These are phyloP conservation scores for Heteromeles arbutifolia DNA, from an alignment of 306 rosid species.

Conservation along the genomic window DNA sequence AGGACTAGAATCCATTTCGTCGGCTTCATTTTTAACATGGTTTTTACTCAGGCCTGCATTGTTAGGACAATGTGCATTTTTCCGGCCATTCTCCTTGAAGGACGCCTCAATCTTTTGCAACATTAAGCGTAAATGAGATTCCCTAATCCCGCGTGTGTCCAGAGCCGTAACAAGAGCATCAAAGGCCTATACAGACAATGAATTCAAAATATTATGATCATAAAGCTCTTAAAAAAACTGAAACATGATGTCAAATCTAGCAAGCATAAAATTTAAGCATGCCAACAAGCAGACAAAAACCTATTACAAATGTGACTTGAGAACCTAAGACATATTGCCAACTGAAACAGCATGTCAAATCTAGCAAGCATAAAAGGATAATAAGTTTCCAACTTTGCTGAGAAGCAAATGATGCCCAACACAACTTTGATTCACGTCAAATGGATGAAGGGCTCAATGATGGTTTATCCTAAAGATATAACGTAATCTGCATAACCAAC, in stretches of 20 bases:
- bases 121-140: conserved; percentile 90
- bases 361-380: neutral
- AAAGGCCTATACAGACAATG: conserved; percentile 57
- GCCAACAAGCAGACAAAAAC: neutral
- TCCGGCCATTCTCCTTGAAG: conserved; percentile 67
- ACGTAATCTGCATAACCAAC: neutral
- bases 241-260: neutral
- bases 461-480: neutral
- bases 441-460: neutral
- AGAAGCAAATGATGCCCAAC: neutral
- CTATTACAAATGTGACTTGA: neutral
- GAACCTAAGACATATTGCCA: neutral
- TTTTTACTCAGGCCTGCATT: conserved; percentile 23
- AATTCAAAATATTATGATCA: neutral
- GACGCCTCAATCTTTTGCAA: conserved; percentile 76
- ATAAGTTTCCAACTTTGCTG: neutral
- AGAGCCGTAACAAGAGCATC: conserved; percentile 67
- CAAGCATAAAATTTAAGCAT: neutral
- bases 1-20: conserved; percentile 36
- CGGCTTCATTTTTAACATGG: conserved; percentile 47
- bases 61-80: conserved; percentile 29
- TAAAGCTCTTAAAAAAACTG: neutral
- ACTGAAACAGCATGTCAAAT: neutral
- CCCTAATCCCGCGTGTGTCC: conserved; percentile 90
- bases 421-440: neutral